phyloP scores from a whole-genome alignment of 495 filamentous ascomycete species.

The Bacidia gigantensis region DNA sequence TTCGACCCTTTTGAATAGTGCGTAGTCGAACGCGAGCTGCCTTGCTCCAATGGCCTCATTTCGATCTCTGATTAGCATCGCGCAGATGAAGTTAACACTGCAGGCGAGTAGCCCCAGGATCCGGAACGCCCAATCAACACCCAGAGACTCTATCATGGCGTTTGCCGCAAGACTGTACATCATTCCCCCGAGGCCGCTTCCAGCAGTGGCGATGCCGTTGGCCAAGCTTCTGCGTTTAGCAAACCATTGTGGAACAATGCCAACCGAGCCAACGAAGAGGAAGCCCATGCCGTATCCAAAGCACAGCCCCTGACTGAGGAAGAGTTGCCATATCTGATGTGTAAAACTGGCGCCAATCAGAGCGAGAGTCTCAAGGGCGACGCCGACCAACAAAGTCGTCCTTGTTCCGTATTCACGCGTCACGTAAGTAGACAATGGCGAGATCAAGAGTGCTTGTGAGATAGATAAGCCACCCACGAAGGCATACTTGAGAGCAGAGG shows the following conservation, averaged over 20 bases:
- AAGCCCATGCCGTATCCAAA: conserved; percentile 63
- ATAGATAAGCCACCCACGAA: conserved; percentile 57
- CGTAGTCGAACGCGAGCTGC: conserved; percentile 42
- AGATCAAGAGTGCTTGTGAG: conserved; percentile 42
- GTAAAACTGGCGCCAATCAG: conserved; percentile 51
- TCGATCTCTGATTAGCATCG: conserved; percentile 47
- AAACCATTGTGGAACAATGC: conserved; percentile 65
- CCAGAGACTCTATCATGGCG: conserved; percentile 38
- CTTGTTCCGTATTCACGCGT: conserved; percentile 37
- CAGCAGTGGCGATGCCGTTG: conserved; percentile 53
- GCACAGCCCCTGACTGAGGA: conserved; percentile 56
- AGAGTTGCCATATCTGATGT: conserved; percentile 51
- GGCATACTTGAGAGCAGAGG: conserved; percentile 44
- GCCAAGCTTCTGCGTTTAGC: conserved; percentile 47
- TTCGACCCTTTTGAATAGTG: conserved; percentile 38
- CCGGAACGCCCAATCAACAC: conserved; percentile 52
- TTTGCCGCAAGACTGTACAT: conserved; percentile 28
- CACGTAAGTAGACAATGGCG: conserved; percentile 43
- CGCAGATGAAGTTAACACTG: conserved; percentile 42
- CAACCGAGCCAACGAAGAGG: conserved; percentile 46
- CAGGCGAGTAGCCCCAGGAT: conserved; percentile 50
- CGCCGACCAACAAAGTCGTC: conserved; percentile 38
- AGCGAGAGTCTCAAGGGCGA: conserved; percentile 36
- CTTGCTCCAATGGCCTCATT: conserved; percentile 43
- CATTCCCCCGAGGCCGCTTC: conserved; percentile 56